Evolutionary conservation across 2,329 filamentous ascomycete genomes (phyloP).

Genomic region (Gnomoniopsis smithogilvyi): DNA sequence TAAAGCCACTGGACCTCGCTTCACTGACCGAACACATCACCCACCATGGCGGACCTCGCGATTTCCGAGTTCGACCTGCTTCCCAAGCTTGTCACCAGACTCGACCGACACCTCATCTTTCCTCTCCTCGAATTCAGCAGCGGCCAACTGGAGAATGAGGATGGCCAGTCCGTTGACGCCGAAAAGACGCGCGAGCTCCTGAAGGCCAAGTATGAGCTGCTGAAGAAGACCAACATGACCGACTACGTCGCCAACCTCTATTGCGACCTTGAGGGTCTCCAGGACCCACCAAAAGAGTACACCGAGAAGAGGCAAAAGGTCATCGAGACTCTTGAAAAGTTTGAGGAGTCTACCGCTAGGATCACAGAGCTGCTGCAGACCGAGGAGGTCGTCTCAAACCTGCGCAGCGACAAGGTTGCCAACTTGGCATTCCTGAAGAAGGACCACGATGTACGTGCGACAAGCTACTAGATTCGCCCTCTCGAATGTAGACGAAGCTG

Average conservation of each 20-base stretch:
- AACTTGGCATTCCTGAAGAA: constrained; percentile 99
- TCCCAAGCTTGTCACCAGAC: constrained; percentile 83
- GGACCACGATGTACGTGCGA: constrained; percentile 72
- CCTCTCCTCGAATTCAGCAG: constrained; percentile 90
- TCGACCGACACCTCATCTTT: constrained; percentile 95
- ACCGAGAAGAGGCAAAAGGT: constrained; percentile 87
- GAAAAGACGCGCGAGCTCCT: constrained; percentile 66
- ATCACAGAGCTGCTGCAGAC: constrained; percentile 83
- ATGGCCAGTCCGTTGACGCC: constrained; percentile 50
- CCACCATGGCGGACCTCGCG: constrained; percentile 15
- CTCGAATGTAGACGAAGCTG: constrained; percentile 15
- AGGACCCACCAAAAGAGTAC: constrained; percentile 79
- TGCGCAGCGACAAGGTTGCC: constrained; percentile 95
- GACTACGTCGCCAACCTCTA: constrained; percentile 94
- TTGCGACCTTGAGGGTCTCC: constrained; percentile 80
- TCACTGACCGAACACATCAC: not conserved
- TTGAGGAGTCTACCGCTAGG: constrained; percentile 83
- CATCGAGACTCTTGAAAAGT: constrained; percentile 75
- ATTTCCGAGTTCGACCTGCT: constrained; percentile 52
- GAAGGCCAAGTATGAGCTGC: constrained; percentile 85
- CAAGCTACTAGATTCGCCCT: not conserved
- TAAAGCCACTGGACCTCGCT: not conserved
- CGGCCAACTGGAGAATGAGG: constrained; percentile 75
- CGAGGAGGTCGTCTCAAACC: constrained; percentile 84
- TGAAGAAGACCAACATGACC: constrained; percentile 98